Conservation (phyloP, 768 basidiomycete species). For the Hydnomerulius pinastri region DNA sequence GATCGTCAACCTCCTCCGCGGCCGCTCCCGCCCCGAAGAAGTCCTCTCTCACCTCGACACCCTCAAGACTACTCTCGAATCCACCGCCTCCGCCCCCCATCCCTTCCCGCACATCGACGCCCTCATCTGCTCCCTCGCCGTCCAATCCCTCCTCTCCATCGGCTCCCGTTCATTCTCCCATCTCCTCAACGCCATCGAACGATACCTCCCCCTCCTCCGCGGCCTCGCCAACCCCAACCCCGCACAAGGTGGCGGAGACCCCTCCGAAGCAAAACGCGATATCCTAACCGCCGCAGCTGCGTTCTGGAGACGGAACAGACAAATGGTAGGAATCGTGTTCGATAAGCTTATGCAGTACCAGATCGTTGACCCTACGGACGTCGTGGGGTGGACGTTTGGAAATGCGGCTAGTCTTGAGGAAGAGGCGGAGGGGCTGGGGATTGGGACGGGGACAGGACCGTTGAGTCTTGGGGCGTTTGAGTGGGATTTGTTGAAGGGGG, state of each 20-base stretch:
- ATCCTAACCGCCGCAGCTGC: slow-evolving; percentile 68
- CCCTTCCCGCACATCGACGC: slow-evolving; percentile 60
- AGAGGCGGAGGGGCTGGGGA: slow-evolving; percentile 37
- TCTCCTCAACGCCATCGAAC: slow-evolving; percentile 95
- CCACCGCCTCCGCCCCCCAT: slow-evolving; percentile 54
- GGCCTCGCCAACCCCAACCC: slow-evolving; percentile 43
- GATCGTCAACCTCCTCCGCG: slow-evolving; percentile 79
- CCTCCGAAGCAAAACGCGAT: slow-evolving; percentile 62
- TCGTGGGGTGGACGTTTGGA: slow-evolving; percentile 82
- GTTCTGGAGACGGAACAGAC: slow-evolving; percentile 85
- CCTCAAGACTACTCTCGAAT: slow-evolving; percentile 63
- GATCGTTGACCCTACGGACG: slow-evolving; percentile 91
- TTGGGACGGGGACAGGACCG: slow-evolving; percentile 34
- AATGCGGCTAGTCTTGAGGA: slow-evolving; percentile 39
- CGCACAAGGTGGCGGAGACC: slow-evolving; percentile 32
- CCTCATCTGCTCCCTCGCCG: slow-evolving; percentile 72
- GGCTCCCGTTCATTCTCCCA: slow-evolving; percentile 97
- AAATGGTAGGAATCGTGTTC: slow-evolving; percentile 90
- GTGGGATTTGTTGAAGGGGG: slow-evolving; percentile 84
- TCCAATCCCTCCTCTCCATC: slow-evolving; percentile 88
- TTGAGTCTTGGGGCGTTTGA: slow-evolving; percentile 59
- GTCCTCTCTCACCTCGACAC: slow-evolving; percentile 74
- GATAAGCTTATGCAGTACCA: slow-evolving; percentile 99
- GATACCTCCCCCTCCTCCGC: slow-evolving; percentile 80
- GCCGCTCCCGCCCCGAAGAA: slow-evolving; percentile 77